Evolutionary conservation across 2,329 filamentous ascomycete genomes (phyloP).

Genomic region (Ascochyta pisi): DNA sequence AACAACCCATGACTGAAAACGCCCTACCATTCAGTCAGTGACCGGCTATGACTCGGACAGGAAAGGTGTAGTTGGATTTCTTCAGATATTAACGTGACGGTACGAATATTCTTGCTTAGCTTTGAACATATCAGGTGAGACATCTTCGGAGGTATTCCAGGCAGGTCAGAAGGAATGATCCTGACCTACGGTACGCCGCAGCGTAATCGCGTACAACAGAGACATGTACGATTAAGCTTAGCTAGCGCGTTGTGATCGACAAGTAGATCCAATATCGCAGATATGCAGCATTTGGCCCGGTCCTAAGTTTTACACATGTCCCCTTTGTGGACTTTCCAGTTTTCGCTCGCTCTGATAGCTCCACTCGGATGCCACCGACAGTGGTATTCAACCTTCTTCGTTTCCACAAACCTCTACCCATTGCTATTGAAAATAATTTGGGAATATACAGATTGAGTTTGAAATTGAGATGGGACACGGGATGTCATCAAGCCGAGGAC

Average conservation of each 20-base stretch:
- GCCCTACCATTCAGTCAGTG: not conserved
- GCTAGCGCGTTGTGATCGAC: not conserved
- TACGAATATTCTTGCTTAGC: not conserved
- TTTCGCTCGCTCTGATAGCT: not conserved
- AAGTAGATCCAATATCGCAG: not conserved
- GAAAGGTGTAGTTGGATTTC: not conserved
- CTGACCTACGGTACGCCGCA: not conserved
- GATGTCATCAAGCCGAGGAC: no score
- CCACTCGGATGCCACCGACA: not conserved
- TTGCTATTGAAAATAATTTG: not conserved
- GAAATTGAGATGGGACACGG: not conserved
- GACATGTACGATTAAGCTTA: not conserved
- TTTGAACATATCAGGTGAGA: conserved; percentile 3
- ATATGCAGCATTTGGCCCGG: not conserved
- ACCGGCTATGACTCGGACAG: conserved; percentile 1
- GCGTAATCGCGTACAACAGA: not conserved
- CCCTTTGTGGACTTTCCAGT: not conserved
- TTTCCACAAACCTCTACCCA: not conserved
- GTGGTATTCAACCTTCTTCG: not conserved
- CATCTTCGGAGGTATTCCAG: not conserved
- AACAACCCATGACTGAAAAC: conserved; percentile 1
- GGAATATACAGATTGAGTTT: not conserved
- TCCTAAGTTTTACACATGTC: conserved; percentile 4
- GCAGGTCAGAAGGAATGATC: not conserved
- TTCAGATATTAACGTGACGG: not conserved